A percentile compares a stretch with the other conserved stretches of the same genome.
Evolutionary conservation across 495 filamentous ascomycete genomes (phyloP).

Genomic region (Hypoxylon crocopeplum): DNA sequence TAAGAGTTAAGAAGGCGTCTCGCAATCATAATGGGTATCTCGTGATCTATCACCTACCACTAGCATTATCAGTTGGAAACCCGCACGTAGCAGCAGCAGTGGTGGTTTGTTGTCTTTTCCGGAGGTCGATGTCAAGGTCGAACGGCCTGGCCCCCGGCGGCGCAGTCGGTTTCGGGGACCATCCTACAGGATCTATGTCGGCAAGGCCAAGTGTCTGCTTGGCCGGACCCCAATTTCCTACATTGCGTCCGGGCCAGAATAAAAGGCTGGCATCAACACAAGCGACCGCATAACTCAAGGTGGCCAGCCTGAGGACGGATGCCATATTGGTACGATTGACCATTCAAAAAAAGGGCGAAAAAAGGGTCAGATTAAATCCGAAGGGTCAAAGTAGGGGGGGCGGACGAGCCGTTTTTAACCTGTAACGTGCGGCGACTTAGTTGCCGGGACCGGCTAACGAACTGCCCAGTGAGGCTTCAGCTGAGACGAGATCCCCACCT

Average conservation of each 20-base stretch:
- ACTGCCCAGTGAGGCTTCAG: slow-evolving; percentile 40
- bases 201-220: slow-evolving; percentile 21
- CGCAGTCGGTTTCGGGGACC: slow-evolving; percentile 44
- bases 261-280: slow-evolving; percentile 34
- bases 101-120: slow-evolving; percentile 27
- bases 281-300: slow-evolving; percentile 41
- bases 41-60: slow-evolving; percentile 29
- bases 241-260: slow-evolving; percentile 18
- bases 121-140: slow-evolving; percentile 38
- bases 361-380: slow-evolving; percentile 18
- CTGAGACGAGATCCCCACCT: slow-evolving; percentile 37
- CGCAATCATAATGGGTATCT: background rate
- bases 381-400: slow-evolving; percentile 9
- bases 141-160: slow-evolving; percentile 30
- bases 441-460: slow-evolving; percentile 36
- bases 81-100: slow-evolving; percentile 31
- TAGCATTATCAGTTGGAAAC: slow-evolving; percentile 25
- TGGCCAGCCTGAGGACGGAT: slow-evolving; percentile 41
- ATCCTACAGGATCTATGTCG: slow-evolving; percentile 35
- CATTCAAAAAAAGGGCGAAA: slow-evolving; percentile 27
- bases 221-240: slow-evolving; percentile 40
- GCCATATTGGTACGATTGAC: slow-evolving; percentile 38
- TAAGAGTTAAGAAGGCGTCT: slow-evolving; percentile 23
- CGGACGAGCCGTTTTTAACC: slow-evolving; percentile 36
- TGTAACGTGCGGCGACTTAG: slow-evolving; percentile 29